phyloP scores from a whole-genome alignment of 441 rosid species.

The Eruca vesicaria region DNA sequence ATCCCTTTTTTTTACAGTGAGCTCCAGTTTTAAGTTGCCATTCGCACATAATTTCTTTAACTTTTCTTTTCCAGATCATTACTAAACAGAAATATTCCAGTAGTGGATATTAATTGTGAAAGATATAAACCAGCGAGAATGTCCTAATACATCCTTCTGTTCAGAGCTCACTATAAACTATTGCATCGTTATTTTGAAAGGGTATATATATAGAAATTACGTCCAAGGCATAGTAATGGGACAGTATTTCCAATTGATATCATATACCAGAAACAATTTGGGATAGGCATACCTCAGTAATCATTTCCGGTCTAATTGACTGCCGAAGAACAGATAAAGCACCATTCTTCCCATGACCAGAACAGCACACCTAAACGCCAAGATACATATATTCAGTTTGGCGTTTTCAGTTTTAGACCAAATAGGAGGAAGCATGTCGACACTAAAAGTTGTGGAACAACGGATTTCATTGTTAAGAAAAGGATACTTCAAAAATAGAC shows the following conservation, averaged over 20 bases:
- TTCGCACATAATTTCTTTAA: constrained; percentile 7
- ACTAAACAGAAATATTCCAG: constrained; percentile 7
- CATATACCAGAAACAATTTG: constrained; percentile 17
- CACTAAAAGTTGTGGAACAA: constrained; percentile 13
- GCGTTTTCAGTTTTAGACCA: constrained; percentile 8
- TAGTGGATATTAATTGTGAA: constrained; percentile 7
- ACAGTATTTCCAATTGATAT: neutral
- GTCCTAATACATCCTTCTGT: constrained; percentile 15
- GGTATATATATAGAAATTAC: neutral
- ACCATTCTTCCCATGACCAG: constrained; percentile 99
- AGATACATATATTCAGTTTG: constrained; percentile 11
- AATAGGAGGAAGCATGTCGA: constrained; percentile 16
- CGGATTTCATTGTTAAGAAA: neutral
- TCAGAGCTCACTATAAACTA: constrained; percentile 19
- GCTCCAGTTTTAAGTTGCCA: neutral
- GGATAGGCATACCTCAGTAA: constrained; percentile 76
- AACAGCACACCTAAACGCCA: constrained; percentile 86
- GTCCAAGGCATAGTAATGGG: constrained; percentile 1
- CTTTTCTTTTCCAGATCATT: constrained; percentile 10
- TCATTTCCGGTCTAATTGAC: constrained; percentile 97
- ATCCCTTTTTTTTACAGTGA: neutral
- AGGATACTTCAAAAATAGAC: neutral
- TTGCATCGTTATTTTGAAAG: constrained; percentile 9
- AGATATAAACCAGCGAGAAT: constrained; percentile 16
- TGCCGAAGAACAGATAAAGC: constrained; percentile 87